Evolutionary conservation across 2,329 filamentous ascomycete genomes (phyloP), one percentile per base, ranked within the genome.

Genomic region (Aaosphaeria pasadenensis): DNA sequence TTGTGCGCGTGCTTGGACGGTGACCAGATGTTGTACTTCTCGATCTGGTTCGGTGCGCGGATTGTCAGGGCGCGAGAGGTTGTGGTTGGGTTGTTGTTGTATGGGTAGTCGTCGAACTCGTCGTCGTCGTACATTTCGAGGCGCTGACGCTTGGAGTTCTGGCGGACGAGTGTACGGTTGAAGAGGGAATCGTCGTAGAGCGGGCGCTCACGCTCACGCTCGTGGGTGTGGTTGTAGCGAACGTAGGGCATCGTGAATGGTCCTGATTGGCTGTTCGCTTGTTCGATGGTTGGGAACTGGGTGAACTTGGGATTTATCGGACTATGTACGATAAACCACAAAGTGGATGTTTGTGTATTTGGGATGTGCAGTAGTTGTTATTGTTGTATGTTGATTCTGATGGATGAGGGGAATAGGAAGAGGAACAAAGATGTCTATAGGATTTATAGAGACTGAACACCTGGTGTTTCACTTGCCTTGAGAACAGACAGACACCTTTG

Each of bases 1-100:
- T 48, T 41, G 43, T 45, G 30, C 45, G 38, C 30, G 11, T 42
- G 32, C 42, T 43, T 13, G 13, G 41, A 43, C 5, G 39, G 33
- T 13, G 54, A 58, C 58, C 60, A 65, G 53, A 68, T 53, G 48
- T 65, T 65, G 56, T 64, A 68, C 45, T 65, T 64, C 48, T 67
- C 62, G 13, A 66, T 53, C 42, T 59, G 56, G 43, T 53, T 56
- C 42, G 65, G 60, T 32, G 59, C 55, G 46, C 58, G 63, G 38
- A 62, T 49, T 38, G 60, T 60, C 7, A 66, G 53, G 43, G 63
- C 56, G 39, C 59, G 61, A 6, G 59, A 64, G n/a, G 55, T 46
- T 43, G 58, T 53, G 7, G 52, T 48, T 50, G 53, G 46, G 32
- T 51, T 45, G 1, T 58, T 51, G 48, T 62, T 58, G 42, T 62